A percentile compares a stretch with the other conserved stretches of the same genome.
These are phyloP conservation scores for Saccharomycopsis hybrid DNA, from an alignment of 1,139 yeast genomes.

Conservation along the genomic window DNA sequence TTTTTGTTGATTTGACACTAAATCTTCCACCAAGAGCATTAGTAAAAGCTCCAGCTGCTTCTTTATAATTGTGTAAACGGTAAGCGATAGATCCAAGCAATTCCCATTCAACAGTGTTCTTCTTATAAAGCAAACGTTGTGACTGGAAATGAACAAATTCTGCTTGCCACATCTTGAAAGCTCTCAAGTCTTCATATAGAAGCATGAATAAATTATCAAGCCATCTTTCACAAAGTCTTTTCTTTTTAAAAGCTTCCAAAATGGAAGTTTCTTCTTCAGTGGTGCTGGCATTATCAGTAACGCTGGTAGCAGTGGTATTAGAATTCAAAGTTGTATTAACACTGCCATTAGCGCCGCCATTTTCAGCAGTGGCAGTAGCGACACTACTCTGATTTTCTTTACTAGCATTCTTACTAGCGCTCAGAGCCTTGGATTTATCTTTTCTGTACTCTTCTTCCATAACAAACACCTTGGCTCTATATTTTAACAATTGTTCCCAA, in stretches of 20 bases:
- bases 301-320: not conserved
- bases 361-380: not conserved
- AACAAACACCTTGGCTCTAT: slow-evolving; percentile 85
- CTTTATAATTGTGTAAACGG: slow-evolving; percentile 76
- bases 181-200: slow-evolving; percentile 83
- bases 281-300: not conserved
- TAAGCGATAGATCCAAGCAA: slow-evolving; percentile 79
- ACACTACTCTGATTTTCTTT: slow-evolving; percentile 32
- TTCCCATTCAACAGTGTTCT: slow-evolving; percentile 91
- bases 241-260: slow-evolving; percentile 54
- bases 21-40: slow-evolving; percentile 70
- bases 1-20: slow-evolving; percentile 74
- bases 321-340: slow-evolving; percentile 5
- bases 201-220: slow-evolving; percentile 89
- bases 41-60: slow-evolving; percentile 77
- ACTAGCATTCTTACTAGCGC: slow-evolving; percentile 21
- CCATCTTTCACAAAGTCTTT: slow-evolving; percentile 95
- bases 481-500: slow-evolving; percentile 80
- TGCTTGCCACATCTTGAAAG: slow-evolving; percentile 92
- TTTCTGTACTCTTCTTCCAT: slow-evolving; percentile 87
- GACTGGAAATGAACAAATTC: slow-evolving; percentile 82
- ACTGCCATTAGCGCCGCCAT: slow-evolving; percentile 35
- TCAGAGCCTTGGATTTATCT: slow-evolving; percentile 28
- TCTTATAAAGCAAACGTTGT: slow-evolving; percentile 70
- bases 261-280: slow-evolving; percentile 28